phyloP scores from a whole-genome alignment of 2,329 filamentous ascomycete genomes.

The Thermoascus crustaceus region DNA sequence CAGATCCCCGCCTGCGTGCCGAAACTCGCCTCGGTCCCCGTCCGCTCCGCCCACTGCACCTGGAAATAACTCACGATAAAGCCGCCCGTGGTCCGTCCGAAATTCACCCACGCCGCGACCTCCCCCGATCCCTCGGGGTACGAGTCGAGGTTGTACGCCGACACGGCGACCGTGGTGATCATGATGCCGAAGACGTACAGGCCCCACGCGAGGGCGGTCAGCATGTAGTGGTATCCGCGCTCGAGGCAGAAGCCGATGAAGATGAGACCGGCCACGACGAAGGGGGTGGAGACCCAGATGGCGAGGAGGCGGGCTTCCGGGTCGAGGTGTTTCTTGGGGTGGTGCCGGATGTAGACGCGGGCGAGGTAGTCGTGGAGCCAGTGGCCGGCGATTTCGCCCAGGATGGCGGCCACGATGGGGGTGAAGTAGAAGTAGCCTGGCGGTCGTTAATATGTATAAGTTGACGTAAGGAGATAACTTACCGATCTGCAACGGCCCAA shows the following conservation, averaged over 20 bases:
- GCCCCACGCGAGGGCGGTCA: conserved; percentile 43
- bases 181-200: conserved; percentile 50
- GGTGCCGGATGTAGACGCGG: conserved; percentile 35
- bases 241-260: conserved; percentile 47
- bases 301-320: conserved; percentile 48
- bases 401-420: conserved; percentile 45
- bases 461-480: conserved; percentile 13
- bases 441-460: too few relatives aligned
- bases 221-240: conserved; percentile 46
- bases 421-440: conserved; percentile 50
- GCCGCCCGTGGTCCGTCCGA: conserved; percentile 42
- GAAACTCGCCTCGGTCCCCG: conserved; percentile 39
- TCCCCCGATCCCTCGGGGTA: conserved; percentile 51
- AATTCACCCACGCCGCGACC: conserved; percentile 46
- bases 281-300: conserved; percentile 40
- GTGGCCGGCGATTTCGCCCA: conserved; percentile 49
- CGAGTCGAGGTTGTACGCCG: conserved; percentile 46
- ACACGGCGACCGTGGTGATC: conserved; percentile 46
- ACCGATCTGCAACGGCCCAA: conserved; percentile 44
- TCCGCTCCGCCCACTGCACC: conserved; percentile 41
- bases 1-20: conserved; percentile 41
- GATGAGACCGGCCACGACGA: conserved; percentile 45
- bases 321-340: conserved; percentile 48
- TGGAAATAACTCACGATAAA: conserved; percentile 48
- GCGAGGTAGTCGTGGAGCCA: conserved; percentile 49